Conservation (phyloP, 352 stramenopile species). For the Globisporangium ultimum region DNA sequence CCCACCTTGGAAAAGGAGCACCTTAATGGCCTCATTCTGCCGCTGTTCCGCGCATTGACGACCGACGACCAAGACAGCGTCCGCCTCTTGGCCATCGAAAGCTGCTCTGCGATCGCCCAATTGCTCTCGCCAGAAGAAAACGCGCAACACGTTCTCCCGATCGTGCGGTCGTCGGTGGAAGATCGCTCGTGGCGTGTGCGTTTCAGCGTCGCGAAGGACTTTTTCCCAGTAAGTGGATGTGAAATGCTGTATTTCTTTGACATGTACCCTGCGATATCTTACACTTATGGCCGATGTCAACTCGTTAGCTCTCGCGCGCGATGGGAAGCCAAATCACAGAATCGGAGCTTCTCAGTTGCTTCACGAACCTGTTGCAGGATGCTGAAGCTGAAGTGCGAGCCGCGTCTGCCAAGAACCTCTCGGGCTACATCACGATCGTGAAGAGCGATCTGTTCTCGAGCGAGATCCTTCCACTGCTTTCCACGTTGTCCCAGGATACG, state of each 20-base stretch:
- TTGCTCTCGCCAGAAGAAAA: conserved; percentile 76
- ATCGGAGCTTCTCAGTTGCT: conserved; percentile 88
- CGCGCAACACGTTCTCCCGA: conserved; percentile 64
- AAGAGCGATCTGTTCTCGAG: conserved; percentile 87
- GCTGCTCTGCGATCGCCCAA: conserved; percentile 73
- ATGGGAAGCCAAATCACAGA: conserved; percentile 82
- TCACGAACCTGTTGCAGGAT: conserved; percentile 90
- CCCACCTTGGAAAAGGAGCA: conserved; percentile 73
- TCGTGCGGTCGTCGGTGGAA: conserved; percentile 75
- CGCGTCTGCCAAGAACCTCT: conserved; percentile 90
- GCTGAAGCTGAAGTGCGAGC: conserved; percentile 92
- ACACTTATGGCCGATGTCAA: conserved; percentile 1
- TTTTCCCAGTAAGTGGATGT: conserved; percentile 63
- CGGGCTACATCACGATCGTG: conserved; percentile 90
- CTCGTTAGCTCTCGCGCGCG: conserved; percentile 52
- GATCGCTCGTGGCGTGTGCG: conserved; percentile 92
- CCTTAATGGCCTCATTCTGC: conserved; percentile 60
- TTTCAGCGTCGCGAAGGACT: conserved; percentile 93
- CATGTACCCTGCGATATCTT: neutral
- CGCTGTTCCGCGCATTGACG: conserved; percentile 87
- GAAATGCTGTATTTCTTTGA: neutral
- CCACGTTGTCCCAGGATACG: conserved; percentile 90
- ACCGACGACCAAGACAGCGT: conserved; percentile 94
- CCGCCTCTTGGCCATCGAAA: conserved; percentile 90
- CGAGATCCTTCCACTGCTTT: conserved; percentile 89